A percentile compares a stretch with the other conserved stretches of the same genome.
Evolutionary conservation across 805 yeast species (phyloP).

Genomic region (Pachysolen tannophilus): DNA sequence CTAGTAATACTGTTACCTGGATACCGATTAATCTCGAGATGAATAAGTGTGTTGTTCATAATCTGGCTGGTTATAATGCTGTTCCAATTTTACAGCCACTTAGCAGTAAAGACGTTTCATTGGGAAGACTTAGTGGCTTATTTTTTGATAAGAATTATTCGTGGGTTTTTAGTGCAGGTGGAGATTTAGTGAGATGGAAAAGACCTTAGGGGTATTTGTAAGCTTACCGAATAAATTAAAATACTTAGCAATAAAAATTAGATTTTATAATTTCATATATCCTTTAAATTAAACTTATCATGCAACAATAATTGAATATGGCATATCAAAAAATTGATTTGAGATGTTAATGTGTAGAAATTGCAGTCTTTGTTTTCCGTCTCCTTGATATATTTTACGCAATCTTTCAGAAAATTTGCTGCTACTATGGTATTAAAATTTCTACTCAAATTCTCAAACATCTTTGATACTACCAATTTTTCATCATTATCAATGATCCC

Average conservation of each 20-base stretch:
- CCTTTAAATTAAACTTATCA: not conserved
- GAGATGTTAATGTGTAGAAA: conserved; percentile 21
- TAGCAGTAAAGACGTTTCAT: conserved; percentile 20
- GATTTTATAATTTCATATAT: not conserved
- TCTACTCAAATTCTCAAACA: conserved; percentile 19
- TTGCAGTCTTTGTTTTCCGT: not conserved
- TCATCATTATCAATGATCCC: conserved; percentile 20
- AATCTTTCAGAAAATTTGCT: conserved; percentile 12
- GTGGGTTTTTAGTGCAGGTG: conserved; percentile 29
- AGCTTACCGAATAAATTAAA: not conserved
- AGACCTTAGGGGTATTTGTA: conserved; percentile 13
- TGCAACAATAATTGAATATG: conserved; percentile 10
- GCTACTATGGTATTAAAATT: conserved; percentile 20
- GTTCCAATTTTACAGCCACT: conserved; percentile 26
- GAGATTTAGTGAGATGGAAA: conserved; percentile 32
- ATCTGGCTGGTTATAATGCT: conserved; percentile 14
- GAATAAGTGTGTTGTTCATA: no score
- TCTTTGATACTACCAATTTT: conserved; percentile 22
- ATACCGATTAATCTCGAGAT: not conserved
- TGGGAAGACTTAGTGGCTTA: conserved; percentile 26
- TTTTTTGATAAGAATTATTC: conserved; percentile 22
- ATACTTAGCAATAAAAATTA: not conserved
- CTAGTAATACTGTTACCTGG: no score
- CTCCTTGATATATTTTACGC: not conserved
- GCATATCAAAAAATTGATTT: conserved; percentile 22